phyloP scores from a whole-genome alignment of 352 stramenopile genomes.

The Globisporangium cystogenes region DNA sequence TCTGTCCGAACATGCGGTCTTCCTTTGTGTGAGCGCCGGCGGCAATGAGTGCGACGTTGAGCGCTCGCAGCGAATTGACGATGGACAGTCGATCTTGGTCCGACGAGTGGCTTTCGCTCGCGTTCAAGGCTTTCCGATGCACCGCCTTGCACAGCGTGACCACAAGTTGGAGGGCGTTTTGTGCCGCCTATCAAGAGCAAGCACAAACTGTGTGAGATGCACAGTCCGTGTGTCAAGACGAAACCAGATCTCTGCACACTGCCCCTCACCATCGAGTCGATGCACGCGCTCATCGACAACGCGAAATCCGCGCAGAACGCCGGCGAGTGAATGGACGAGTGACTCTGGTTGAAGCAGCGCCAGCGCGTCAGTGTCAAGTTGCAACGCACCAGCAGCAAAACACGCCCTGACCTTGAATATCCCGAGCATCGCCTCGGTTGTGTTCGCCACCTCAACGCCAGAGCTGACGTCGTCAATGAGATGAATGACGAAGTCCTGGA shows the following conservation, averaged over 20 bases:
- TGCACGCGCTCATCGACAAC: conserved; percentile 27
- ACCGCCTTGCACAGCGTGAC: conserved; percentile 71
- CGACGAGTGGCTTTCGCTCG: conserved; percentile 19
- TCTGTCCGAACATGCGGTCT: conserved; percentile 60
- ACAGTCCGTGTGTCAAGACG: not conserved
- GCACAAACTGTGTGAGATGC: not conserved
- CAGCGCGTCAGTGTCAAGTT: not conserved
- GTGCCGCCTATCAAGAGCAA: conserved; percentile 36
- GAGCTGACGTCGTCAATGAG: conserved; percentile 58
- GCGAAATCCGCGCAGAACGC: conserved; percentile 55
- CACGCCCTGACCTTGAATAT: conserved; percentile 57
- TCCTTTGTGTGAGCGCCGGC: conserved; percentile 42
- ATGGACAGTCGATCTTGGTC: conserved; percentile 57
- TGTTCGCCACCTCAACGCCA: conserved; percentile 61
- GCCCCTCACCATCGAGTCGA: conserved; percentile 3
- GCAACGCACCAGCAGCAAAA: not conserved
- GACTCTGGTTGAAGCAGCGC: conserved; percentile 28
- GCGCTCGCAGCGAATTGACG: conserved; percentile 54
- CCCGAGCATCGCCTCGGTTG: conserved; percentile 57
- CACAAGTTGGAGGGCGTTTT: conserved; percentile 68
- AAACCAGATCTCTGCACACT: not conserved
- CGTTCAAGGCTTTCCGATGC: conserved; percentile 38
- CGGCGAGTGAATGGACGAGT: conserved; percentile 66
- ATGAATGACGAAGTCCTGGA: conserved; percentile 33
- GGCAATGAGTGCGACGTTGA: conserved; percentile 68